Percentiles rank a stretch among this genome's conserved stretches.
phyloP scores from a whole-genome alignment of 2,329 filamentous ascomycete species.

The Trichophaea hybrida region DNA sequence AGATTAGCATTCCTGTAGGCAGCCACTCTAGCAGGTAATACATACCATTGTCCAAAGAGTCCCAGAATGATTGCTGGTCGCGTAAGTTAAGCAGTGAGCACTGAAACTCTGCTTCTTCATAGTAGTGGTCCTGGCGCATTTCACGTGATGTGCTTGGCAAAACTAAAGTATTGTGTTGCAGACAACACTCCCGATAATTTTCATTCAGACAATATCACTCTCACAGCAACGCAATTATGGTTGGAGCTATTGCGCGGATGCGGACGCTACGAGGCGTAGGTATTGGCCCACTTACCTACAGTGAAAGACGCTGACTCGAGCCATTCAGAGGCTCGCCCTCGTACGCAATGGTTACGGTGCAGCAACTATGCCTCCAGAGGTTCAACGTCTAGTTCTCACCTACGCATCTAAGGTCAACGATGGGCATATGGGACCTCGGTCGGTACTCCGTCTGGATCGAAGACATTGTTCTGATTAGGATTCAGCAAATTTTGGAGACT shows the following conservation, averaged over 20 bases:
- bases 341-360: slow-evolving; percentile 72
- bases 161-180: neutral
- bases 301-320: slow-evolving; percentile 5
- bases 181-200: slow-evolving; percentile 6
- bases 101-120: neutral
- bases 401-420: slow-evolving; percentile 48
- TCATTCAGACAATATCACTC: slow-evolving; percentile 6
- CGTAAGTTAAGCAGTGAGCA: too few relatives aligned
- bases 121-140: neutral
- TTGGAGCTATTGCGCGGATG: slow-evolving; percentile 22
- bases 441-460: neutral
- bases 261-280: slow-evolving; percentile 18
- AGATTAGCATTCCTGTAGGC: slow-evolving; percentile 8
- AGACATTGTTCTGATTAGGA: neutral
- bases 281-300: neutral
- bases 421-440: slow-evolving; percentile 63
- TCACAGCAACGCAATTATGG: slow-evolving; percentile 13
- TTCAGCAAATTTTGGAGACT: slow-evolving; percentile 76
- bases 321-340: slow-evolving; percentile 47
- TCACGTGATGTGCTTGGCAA: neutral
- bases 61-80: neutral
- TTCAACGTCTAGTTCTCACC: slow-evolving; percentile 60
- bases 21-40: neutral
- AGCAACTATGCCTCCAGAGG: slow-evolving; percentile 59
- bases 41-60: slow-evolving; percentile 3